Evolutionary conservation across 768 basidiomycete genomes (phyloP), one percentile per base, ranked within the genome.

Genomic region (Lactifluus pinguis): DNA sequence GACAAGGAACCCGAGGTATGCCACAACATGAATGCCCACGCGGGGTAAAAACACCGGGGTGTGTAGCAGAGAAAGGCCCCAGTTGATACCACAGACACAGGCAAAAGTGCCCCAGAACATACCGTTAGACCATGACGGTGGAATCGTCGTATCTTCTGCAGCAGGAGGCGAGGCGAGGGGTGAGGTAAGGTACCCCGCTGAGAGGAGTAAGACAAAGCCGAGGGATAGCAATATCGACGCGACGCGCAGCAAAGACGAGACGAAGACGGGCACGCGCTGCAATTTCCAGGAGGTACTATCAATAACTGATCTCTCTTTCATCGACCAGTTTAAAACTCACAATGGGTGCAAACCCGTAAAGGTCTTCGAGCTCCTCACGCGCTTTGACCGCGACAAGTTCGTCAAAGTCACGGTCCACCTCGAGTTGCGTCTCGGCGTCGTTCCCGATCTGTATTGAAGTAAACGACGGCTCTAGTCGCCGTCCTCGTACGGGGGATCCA

Each of bases 261-360:
- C 79, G 69, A 92, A 87, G 3, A 88, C 83, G 0, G 90, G 90
- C 34, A 93, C 88, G 63, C 78, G 78, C 88, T 89, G 67, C 21
- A 17, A 19, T n/a, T 34, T 21, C n/a, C 13, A 14, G 10, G 7
- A 48, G 17, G 39, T 34, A 65, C 59, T 63, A n/a, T 47, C 62
- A n/a, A 21, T 10, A 21, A 32, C 13, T 30, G n/a, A 34, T 47
- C 32, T 53, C 5, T n/a, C 51, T 53, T 6, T n/a, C 51, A 57
- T 17, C 21, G 19, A 8, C 53, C 50, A 13, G 13, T 45, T 48
- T 13, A 30, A 34, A 11, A 83, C 86, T 65, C 71, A 90, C 88
- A 49, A 92, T 83, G 42, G 86, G 77, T 3, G 91, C 86, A n/a
- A 87, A 71, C 1, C 90, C 90, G 67, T 89, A 92, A 6, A 90